Evolutionary conservation across 2,329 filamentous ascomycete species (phyloP), one percentile per base, ranked within the genome.

Genomic region (Claviceps monticola): DNA sequence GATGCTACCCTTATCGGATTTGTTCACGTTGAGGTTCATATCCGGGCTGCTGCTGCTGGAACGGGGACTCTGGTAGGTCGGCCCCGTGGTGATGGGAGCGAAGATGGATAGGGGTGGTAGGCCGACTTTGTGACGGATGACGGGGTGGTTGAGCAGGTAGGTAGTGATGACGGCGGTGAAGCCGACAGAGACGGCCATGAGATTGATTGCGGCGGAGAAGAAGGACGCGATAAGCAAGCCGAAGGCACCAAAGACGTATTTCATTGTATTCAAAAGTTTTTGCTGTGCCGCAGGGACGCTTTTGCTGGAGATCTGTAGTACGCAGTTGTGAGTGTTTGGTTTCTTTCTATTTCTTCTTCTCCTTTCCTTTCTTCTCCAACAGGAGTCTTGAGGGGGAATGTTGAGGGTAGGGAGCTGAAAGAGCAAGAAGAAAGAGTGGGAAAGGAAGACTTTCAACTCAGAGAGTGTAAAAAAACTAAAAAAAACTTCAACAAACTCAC

Each of bases 131-230:
- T 63, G 63, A 52, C 74, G 73, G 55, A 75, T 56, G 13, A 58
- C 34, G 51, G 61, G 51, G 43, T 67, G 67, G 61, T 65, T 69
- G 46, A 73, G 62, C 29, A 71, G 59, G 41, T 66, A 51, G 39
- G 63, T 57, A 39, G 69, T 67, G 59, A 72, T 59, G 48, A 66
- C 59, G 26, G 63, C 62, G 23, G 69, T 62, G 34, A 68, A 59
- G 55, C 66, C 59, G 54, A 74, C 59, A 56, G 74, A 68, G 8
- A 66, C 59, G 57, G 66, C 63, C 70, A 76, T 76, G 62, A 71
- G 69, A 56, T 76, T 74, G 49, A 76, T 62, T 50, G 64, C 71
- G 41, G 73, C 68, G 17, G 73, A 72, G 52, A 76, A 63, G 66
- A 71, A 76, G 45, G 66, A 66, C 6, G 73, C 75, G 44, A 65